Evolutionary conservation across 129 eudicot species (phyloP), one percentile per base, ranked within the genome.

Genomic region (Flaveria trinervia): DNA sequence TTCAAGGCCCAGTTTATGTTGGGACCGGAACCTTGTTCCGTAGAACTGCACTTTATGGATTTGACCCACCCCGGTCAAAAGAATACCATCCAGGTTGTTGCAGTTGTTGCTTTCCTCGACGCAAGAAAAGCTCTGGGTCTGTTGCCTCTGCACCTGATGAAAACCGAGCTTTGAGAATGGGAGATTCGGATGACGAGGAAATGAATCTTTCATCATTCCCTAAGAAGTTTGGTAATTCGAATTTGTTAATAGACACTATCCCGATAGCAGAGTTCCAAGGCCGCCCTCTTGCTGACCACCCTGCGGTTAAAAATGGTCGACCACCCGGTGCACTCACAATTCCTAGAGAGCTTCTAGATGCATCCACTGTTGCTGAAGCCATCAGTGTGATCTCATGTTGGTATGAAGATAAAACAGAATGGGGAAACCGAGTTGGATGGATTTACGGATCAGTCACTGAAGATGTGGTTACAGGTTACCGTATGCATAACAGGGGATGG

Each of bases 401-500:
- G 86, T 88, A 88, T 44, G 92, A 88, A 55, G 88, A 88, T 0
- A 88, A 88, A 77, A 88, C 92, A 0, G 92, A 88, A 61, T 88
- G 92, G 92, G 92, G 92, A 43, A 78, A 78, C 44, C 79, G 92
- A 20, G 87, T 88, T 8, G 92, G 92, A 16, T 88, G 92, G 92
- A 88, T 88, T 65, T 88, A 88, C 2, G 92, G 92, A 33, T 88
- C 92, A 0, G 92, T 88, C 0, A 88, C 92, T 0, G 92, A 88
- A 81, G 92, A 88, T 39, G 92, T 88, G 76, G 92, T 88, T 9
- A 88, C 89, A 5, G 89, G 92, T 17, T 88, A 88, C 65, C 72
- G 92, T 50, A 88, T 88, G 92, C 92, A 88, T 64, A 88, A 88
- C 59, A 51, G 89, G 20, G 92, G 92, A 3, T 88, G 92, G 92